Conservation (phyloP, 176 grass and related monocot species). For the Otatea glauca region DNA sequence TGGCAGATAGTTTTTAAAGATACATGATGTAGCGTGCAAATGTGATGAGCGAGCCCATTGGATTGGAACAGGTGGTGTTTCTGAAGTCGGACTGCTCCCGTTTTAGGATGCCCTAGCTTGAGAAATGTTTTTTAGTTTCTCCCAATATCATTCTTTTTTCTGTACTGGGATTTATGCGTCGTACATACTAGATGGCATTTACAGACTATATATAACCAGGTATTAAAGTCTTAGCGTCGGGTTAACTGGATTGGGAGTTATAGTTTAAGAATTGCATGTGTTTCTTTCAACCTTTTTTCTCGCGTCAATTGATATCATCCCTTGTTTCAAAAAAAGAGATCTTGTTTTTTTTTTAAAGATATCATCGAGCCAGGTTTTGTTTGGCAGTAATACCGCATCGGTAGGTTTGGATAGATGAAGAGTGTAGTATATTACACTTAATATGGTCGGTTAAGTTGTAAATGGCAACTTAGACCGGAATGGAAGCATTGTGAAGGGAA, state of each 20-base stretch:
- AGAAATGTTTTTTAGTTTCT: background rate
- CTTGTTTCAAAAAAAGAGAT: too few relatives aligned
- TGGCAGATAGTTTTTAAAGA: conserved; percentile 17
- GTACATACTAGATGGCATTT: conserved; percentile 33
- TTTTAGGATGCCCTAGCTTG: conserved; percentile 3
- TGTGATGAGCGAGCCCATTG: background rate
- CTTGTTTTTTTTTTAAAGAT: background rate
- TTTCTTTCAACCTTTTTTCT: background rate
- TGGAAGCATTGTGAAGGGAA: background rate
- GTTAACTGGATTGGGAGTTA: background rate
- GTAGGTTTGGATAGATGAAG: background rate
- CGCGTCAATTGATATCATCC: background rate
- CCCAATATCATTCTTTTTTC: conserved; percentile 25
- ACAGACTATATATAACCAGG: background rate
- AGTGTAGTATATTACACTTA: background rate
- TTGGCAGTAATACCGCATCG: background rate
- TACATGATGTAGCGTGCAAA: background rate
- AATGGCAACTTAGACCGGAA: background rate
- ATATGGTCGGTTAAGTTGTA: background rate
- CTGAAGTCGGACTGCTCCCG: background rate
- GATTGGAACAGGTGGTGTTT: background rate
- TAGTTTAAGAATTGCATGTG: background rate
- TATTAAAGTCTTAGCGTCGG: background rate
- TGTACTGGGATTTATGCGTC: conserved; percentile 9
- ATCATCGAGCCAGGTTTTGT: background rate